Conservation (phyloP, 2,329 filamentous ascomycete genomes). For the Penicillium sp. region DNA sequence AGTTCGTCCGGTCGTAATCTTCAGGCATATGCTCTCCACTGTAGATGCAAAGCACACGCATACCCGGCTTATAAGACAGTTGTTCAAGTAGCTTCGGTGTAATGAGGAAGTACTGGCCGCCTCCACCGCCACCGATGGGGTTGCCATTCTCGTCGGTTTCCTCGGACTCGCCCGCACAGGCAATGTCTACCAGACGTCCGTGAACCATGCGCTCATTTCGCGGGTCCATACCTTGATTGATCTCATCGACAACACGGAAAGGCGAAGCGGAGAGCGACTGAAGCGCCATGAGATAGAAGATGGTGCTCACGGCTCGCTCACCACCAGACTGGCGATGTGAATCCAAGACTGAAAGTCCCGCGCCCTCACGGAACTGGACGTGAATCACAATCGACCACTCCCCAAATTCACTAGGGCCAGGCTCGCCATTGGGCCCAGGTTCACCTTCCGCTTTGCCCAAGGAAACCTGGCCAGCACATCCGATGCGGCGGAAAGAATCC, state of each 20-base stretch:
- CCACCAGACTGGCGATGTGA: constrained; percentile 94
- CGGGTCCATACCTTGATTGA: constrained; percentile 99
- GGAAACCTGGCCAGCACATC: constrained; percentile 85
- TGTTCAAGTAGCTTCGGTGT: constrained; percentile 92
- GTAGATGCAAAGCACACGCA: constrained; percentile 91
- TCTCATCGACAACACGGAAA: constrained; percentile 98
- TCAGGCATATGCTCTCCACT: constrained; percentile 67
- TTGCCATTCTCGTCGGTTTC: constrained; percentile 36
- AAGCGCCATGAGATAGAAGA: constrained; percentile 98
- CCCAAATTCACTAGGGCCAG: constrained; percentile 71
- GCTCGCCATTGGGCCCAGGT: constrained; percentile 30
- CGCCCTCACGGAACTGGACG: constrained; percentile 88
- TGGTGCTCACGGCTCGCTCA: constrained; percentile 92
- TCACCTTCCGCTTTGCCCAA: constrained; percentile 67
- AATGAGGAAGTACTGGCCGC: constrained; percentile 86
- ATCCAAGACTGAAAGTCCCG: constrained; percentile 79
- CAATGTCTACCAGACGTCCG: constrained; percentile 96
- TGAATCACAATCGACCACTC: constrained; percentile 91
- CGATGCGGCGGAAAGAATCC: constrained; percentile 91
- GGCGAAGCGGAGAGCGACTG: constrained; percentile 90
- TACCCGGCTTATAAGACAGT: constrained; percentile 80
- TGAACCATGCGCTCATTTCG: constrained; percentile 98
- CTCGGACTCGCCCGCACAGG: constrained; percentile 66
- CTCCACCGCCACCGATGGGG: constrained; percentile 36
- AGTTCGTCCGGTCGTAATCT: constrained; percentile 39